Evolutionary conservation across 352 stramenopile genomes (phyloP), one percentile per base, ranked within the genome.

Genomic region (Globisporangium parvum): DNA sequence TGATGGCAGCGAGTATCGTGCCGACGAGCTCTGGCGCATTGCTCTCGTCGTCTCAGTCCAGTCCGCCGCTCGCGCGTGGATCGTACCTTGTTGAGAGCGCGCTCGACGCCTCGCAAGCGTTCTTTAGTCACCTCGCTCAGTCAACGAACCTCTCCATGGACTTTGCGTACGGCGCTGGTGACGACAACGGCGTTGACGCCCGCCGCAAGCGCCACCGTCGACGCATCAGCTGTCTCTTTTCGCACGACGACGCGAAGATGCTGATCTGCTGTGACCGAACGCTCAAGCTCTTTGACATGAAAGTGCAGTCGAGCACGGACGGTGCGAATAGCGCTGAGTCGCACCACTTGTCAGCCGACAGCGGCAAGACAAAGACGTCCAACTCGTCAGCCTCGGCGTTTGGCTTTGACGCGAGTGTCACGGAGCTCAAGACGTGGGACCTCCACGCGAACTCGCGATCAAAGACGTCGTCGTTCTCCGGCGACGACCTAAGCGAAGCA

Each of bases 211-310:
- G 69, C 21, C 63, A 73, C 8, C 75, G 76, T 11, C 76, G 75
- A 26, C 77, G 76, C 5, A 72, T 91, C 51, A 77, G 74, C 53
- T 87, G 77, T 46, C 46, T 88, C 21, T 91, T 91, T 60, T 67
- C 76, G 14, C 64, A 72, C 46, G 80, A 91, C 51, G 78, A 79
- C 9, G 55, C 77, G 6, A 85, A 85, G 55, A 74, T 91, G 60
- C 59, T 81, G 17, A 82, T 81, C 17, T 87, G 72, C 58, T 85
- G 74, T 49, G 76, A 88, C 47, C 59, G 67, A 10, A 66, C 64
- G 31, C 71, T 91, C 24, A 91, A 88, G 64, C 51, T 91, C 23
- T 87, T 87, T 47, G 73, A 79, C 24, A 75, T 91, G 68, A 67
- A 59, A 17, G 50, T 67, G 20, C 35, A 65, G 45, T 23, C 52